These are phyloP conservation scores for Ceratocystis huliohia DNA, from an alignment of 2,329 filamentous ascomycete species.

Conservation along the genomic window DNA sequence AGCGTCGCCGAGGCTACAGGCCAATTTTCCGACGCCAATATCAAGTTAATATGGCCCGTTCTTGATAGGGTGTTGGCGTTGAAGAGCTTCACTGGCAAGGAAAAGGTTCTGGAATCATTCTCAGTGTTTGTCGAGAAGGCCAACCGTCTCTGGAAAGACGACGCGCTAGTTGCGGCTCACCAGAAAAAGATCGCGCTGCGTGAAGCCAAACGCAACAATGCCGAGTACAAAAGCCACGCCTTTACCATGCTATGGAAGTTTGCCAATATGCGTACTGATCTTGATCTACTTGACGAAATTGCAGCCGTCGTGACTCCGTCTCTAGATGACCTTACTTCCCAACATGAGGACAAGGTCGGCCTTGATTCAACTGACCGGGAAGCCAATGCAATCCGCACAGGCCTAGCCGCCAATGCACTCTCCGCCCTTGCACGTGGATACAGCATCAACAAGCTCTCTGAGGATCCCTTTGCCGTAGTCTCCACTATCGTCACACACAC, in stretches of 20 bases:
- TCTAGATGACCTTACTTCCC: slow-evolving; percentile 42
- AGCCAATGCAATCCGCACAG: slow-evolving; percentile 26
- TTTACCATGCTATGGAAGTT: slow-evolving; percentile 61
- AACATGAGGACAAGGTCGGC: slow-evolving; percentile 54
- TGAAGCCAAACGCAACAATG: slow-evolving; percentile 86
- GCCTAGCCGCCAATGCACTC: slow-evolving; percentile 38
- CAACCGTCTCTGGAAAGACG: slow-evolving; percentile 42
- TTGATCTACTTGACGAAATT: slow-evolving; percentile 58
- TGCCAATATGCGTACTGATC: slow-evolving; percentile 51
- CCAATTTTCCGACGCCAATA: slow-evolving; percentile 46
- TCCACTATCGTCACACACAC: slow-evolving; percentile 31
- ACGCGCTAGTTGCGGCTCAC: slow-evolving; percentile 42
- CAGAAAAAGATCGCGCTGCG: slow-evolving; percentile 71
- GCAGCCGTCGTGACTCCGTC: slow-evolving; percentile 49
- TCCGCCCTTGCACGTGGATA: slow-evolving; percentile 41
- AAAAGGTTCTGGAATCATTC: slow-evolving; percentile 67
- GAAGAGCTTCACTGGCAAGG: slow-evolving; percentile 83
- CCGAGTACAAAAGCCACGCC: slow-evolving; percentile 65
- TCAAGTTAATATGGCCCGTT: slow-evolving; percentile 63
- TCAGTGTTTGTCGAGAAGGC: slow-evolving; percentile 61
- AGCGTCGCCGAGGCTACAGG: slow-evolving; percentile 44
- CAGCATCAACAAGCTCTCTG: slow-evolving; percentile 31
- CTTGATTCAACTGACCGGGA: slow-evolving; percentile 36
- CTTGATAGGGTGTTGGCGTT: slow-evolving; percentile 70
- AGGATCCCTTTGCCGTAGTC: slow-evolving; percentile 31